Base-by-base conservation (phyloP, 495 filamentous ascomycete genomes). In the Bacidia gigantensis region DNA sequence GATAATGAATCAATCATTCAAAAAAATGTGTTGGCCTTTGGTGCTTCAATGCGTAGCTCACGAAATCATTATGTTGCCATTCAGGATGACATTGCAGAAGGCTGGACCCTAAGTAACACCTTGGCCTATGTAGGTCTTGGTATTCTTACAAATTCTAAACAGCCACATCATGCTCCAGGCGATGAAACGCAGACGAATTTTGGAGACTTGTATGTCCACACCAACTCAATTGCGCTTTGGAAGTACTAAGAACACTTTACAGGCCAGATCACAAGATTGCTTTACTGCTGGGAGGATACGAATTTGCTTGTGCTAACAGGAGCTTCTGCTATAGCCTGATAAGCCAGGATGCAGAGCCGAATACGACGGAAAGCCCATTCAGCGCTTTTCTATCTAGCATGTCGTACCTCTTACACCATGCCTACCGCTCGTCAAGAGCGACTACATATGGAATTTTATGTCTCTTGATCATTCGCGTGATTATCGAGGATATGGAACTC, bases 251-350 rank as follows among this genome's bases (percentile, higher is more conserved):
- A 60, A 73, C 57, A 51, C 44, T 38, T 26, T 10, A 14, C 48
- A 94, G 89, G 51, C 92, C 92, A 3, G 79, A 79, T 2, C 76
- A 83, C 56, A 78, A 88, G 64, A 83, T 84, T 48, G 81, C 87
- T 3, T 72, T 92, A 0, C 68, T 97, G 5, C 71, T 98, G 21
- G 80, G 87, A 14, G 84, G 85, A 0, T 97, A 97, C 64, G 93
- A 97, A 61, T 97, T 97, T 66, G 82, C 79, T 22, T 84, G 89
- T 66, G 81, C 90, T 11, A 98, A 97, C 73, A 96, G 95, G 67
- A 75, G 97, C 20, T 97, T 97, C 65, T 90, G 86, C 66, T 83
- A 83, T 60, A 89, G 84, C 58, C 65, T 98, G 32, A 77, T 95
- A 47, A 78, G 80, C 11, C 64, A 79, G 21, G 59, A 69, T 3